A percentile compares a stretch with the other conserved stretches of the same genome.
Conservation (phyloP, 1,284 basidiomycete species). For the Trametes versicolor region DNA sequence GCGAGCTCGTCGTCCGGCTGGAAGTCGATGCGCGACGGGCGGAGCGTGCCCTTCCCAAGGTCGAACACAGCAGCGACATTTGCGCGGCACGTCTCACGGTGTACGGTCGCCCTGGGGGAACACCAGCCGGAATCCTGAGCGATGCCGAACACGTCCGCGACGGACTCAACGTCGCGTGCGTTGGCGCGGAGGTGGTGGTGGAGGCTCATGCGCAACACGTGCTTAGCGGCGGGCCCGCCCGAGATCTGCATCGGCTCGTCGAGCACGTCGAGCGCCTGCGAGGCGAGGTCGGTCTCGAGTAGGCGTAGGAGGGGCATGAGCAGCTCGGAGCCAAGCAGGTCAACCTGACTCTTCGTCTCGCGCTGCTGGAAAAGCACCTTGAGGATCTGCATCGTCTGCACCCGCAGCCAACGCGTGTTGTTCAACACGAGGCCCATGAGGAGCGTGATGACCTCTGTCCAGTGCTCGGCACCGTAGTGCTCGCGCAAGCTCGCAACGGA, state of each 20-base stretch:
- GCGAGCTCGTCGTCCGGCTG: constrained; percentile 57
- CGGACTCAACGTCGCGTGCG: constrained; percentile 56
- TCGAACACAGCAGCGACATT: constrained; percentile 89
- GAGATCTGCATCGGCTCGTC: constrained; percentile 88
- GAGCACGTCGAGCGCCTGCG: constrained; percentile 90
- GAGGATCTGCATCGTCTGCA: constrained; percentile 87
- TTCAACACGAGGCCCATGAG: constrained; percentile 91
- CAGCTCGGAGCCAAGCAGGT: constrained; percentile 84
- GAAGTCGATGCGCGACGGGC: constrained; percentile 78
- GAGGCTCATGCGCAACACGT: constrained; percentile 91
- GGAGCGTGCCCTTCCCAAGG: constrained; percentile 78
- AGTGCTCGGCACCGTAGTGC: constrained; percentile 77
- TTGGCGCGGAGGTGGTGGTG: constrained; percentile 58
- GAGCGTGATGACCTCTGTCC: constrained; percentile 82
- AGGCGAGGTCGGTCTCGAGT: constrained; percentile 85
- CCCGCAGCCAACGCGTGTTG: constrained; percentile 82
- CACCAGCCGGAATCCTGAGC: constrained; percentile 89
- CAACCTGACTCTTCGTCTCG: constrained; percentile 80
- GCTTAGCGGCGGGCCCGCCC: constrained; percentile 80
- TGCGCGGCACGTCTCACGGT: constrained; percentile 71
- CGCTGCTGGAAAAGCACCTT: constrained; percentile 90
- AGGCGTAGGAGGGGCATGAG: constrained; percentile 91
- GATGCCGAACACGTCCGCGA: constrained; percentile 82
- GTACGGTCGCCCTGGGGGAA: constrained; percentile 71
- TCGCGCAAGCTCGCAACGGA: constrained; percentile 88